Conservation (phyloP, 805 yeast genomes). For the Myxozyma udenii region DNA sequence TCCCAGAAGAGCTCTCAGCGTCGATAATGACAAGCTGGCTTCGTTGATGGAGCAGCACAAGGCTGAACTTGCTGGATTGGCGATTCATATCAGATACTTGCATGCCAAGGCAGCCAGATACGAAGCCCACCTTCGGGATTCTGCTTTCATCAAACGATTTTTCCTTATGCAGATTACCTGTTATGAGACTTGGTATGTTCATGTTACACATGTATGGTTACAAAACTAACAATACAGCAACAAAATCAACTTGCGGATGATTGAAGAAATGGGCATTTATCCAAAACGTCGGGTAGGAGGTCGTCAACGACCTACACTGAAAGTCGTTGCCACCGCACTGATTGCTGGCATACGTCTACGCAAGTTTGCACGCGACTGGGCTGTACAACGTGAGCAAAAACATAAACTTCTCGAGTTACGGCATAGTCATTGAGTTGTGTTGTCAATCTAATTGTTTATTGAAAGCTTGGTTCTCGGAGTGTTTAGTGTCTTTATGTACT, state of each 20-base stretch:
- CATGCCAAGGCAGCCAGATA: conserved; percentile 29
- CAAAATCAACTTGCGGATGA: conserved; percentile 34
- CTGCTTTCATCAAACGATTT: conserved; percentile 37
- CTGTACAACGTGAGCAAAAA: conserved; percentile 2
- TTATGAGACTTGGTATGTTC: conserved; percentile 33
- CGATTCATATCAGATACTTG: conserved; percentile 29
- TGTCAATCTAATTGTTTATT: no score
- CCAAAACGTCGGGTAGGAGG: conserved; percentile 32
- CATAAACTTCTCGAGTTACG: not conserved
- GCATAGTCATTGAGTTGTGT: no score
- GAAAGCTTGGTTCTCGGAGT: no score
- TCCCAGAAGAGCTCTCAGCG: not conserved
- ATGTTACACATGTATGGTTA: not conserved
- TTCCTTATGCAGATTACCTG: conserved; percentile 34
- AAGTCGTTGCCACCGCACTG: conserved; percentile 33
- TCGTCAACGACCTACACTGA: conserved; percentile 27
- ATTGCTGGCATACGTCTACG: conserved; percentile 36
- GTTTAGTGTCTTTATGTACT: no score
- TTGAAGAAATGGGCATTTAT: conserved; percentile 35
- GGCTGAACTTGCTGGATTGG: conserved; percentile 25
- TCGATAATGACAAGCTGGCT: not conserved
- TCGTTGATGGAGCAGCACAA: conserved; percentile 9
- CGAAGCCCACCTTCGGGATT: conserved; percentile 32
- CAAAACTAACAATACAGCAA: conserved; percentile 23
- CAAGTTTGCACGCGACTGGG: conserved; percentile 28